Evolutionary conservation across 2,329 filamentous ascomycete species (phyloP).

Genomic region (Geosmithia putterillii): DNA sequence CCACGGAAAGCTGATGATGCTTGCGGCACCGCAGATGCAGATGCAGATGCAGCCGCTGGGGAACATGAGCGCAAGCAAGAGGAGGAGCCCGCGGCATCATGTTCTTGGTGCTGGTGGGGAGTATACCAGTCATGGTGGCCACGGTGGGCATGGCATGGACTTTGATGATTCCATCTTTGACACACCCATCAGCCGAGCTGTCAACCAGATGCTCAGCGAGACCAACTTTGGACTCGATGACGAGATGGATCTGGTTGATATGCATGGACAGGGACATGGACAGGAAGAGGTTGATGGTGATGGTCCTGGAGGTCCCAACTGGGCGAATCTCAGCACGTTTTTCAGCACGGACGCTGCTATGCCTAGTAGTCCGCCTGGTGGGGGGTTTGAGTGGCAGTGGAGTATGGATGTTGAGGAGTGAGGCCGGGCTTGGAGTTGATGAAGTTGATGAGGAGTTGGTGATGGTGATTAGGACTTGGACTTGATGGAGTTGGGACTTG

Average conservation of each 20-base stretch:
- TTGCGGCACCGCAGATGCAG: no score
- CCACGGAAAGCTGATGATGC: no score
- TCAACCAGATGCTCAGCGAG: slow-evolving; percentile 52
- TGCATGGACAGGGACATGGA: neutral
- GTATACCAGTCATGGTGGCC: neutral
- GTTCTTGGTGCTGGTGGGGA: slow-evolving; percentile 7
- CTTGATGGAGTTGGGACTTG: no score
- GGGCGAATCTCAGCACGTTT: slow-evolving; percentile 14
- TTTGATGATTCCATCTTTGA: slow-evolving; percentile 25
- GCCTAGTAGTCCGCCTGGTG: slow-evolving; percentile 33
- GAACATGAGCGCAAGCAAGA: slow-evolving; percentile 14
- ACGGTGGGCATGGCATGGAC: slow-evolving; percentile 6
- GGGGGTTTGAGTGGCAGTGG: neutral
- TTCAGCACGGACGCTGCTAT: slow-evolving; percentile 33
- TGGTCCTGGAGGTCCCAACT: slow-evolving; percentile 7
- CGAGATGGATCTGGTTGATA: slow-evolving; percentile 28
- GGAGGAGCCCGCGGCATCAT: slow-evolving; percentile 28
- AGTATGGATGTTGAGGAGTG: neutral
- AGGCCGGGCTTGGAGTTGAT: no score
- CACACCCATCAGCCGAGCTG: slow-evolving; percentile 49
- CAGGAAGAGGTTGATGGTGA: neutral
- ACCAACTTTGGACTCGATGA: slow-evolving; percentile 23
- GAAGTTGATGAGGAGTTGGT: no score
- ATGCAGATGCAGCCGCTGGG: no score
- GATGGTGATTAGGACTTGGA: no score